Evolutionary conservation across 2,329 filamentous ascomycete species (phyloP).

Genomic region (Fusarium buharicum): DNA sequence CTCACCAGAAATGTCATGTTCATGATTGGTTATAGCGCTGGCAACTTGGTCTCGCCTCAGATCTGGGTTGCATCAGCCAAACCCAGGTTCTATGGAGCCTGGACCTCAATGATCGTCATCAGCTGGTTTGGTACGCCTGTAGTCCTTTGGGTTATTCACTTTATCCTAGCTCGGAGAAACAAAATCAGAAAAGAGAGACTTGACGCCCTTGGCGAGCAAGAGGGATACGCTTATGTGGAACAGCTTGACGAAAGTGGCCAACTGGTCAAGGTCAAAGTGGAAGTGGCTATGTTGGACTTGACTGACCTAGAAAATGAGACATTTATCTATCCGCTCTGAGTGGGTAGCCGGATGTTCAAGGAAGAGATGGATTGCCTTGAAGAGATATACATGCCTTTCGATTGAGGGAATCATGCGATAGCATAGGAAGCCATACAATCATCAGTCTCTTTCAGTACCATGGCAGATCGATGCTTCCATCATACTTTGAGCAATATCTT

Average conservation of each 20-base stretch:
- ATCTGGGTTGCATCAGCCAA: constrained; percentile 48
- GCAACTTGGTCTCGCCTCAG: constrained; percentile 52
- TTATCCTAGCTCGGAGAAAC: constrained; percentile 48
- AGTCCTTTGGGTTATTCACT: constrained; percentile 48
- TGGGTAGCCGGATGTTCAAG: no score
- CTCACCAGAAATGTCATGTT: constrained; percentile 55
- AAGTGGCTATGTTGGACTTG: constrained; percentile 51
- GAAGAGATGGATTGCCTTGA: no score
- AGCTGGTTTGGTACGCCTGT: constrained; percentile 51
- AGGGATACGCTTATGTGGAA: constrained; percentile 34
- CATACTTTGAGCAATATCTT: no score
- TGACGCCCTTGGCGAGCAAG: constrained; percentile 38
- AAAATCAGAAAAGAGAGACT: constrained; percentile 43
- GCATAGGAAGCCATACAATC: no score
- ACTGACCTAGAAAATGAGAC: constrained; percentile 54
- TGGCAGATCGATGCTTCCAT: no score
- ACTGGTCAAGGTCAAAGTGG: constrained; percentile 47
- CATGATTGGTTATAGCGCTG: constrained; percentile 51
- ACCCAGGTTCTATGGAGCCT: constrained; percentile 44
- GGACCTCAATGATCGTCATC: constrained; percentile 41
- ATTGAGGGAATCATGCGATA: no score
- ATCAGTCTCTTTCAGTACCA: no score
- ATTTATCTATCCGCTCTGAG: constrained; percentile 48
- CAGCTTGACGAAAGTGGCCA: constrained; percentile 46
- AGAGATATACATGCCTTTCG: no score